These are phyloP conservation scores for Hapsidospora chrysogenum DNA, from an alignment of 495 filamentous ascomycete species.

Conservation along the genomic window DNA sequence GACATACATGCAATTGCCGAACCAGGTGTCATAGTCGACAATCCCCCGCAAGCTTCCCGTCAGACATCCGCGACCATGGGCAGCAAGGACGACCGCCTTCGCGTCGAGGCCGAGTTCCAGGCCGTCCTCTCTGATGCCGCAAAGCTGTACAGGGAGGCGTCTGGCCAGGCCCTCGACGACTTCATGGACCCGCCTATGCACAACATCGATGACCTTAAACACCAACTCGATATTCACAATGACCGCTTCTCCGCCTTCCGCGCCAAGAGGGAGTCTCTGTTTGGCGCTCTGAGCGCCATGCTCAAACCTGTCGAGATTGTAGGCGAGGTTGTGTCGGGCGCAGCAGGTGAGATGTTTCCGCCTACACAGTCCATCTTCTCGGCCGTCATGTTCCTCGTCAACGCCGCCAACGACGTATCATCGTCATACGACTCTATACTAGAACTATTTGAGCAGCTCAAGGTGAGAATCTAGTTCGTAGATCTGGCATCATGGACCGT, in stretches of 20 bases:
- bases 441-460: slow-evolving; percentile 11
- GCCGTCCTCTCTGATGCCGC: slow-evolving; percentile 2
- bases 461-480: neutral
- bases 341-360: slow-evolving; percentile 12
- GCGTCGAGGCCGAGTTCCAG: no score
- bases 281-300: slow-evolving; percentile 3
- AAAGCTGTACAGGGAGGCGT: slow-evolving; percentile 1
- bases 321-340: slow-evolving; percentile 11
- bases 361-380: slow-evolving; percentile 13
- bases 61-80: no score
- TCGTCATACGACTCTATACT: slow-evolving; percentile 14
- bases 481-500: neutral
- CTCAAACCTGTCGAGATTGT: slow-evolving; percentile 13
- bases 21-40: no score
- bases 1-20: no score
- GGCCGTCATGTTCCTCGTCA: slow-evolving; percentile 14
- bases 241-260: slow-evolving; percentile 2
- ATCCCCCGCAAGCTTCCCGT: no score
- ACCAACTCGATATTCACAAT: slow-evolving; percentile 1
- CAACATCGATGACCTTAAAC: neutral
- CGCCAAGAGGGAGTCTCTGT: slow-evolving; percentile 1
- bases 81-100: no score
- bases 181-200: slow-evolving; percentile 3
- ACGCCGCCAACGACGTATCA: slow-evolving; percentile 17
- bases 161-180: neutral